Evolutionary conservation across 805 yeast genomes (phyloP), one percentile per base, ranked within the genome.

Genomic region (Clavispora santaluciae): DNA sequence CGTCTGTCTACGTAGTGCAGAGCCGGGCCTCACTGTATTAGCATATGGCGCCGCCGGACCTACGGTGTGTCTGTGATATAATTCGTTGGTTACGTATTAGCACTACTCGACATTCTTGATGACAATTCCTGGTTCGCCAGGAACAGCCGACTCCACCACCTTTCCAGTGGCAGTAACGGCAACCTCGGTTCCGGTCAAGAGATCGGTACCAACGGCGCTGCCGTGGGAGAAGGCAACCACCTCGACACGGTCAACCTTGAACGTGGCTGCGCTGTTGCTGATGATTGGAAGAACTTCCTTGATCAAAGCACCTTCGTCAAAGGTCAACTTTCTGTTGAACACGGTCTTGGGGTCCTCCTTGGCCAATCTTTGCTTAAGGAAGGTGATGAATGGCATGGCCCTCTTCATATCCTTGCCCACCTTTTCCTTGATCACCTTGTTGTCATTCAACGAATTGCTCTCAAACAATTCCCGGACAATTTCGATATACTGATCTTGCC

Each of bases 301-400:
- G 46, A 88, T 73, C 26, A 81, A 76, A 16, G 77, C 84, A 35
- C 73, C 62, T 72, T 93, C 99, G 63, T 81, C 74, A 64, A 88
- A 93, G 24, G 82, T 74, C 51, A 91, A 78, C 66, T 90, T 84
- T 70, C 98, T 80, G 74, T 89, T 83, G 74, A 93, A 88, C 20
- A 93, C 96, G 39, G 77, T 76, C 40, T 76, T 79, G 15, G 96
- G 81, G 22, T 81, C 65, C 59, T 86, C 95, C 39, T 65, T 66
- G 29, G 73, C 66, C 51, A 93, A 73, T 69, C 95, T 81, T 60
- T 83, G 86, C 66, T 93, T 90, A 63, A 93, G 72, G 53, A 79
- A 70, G 49, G 91, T 82, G 46, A 93, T 89, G 64, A 90, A 91
- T 44, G 98, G 98, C 98, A 93, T 93, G 45, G 96, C 97, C 55